phyloP scores from a whole-genome alignment of 2,329 filamentous ascomycete species.

The Calonectria pauciramosa region DNA sequence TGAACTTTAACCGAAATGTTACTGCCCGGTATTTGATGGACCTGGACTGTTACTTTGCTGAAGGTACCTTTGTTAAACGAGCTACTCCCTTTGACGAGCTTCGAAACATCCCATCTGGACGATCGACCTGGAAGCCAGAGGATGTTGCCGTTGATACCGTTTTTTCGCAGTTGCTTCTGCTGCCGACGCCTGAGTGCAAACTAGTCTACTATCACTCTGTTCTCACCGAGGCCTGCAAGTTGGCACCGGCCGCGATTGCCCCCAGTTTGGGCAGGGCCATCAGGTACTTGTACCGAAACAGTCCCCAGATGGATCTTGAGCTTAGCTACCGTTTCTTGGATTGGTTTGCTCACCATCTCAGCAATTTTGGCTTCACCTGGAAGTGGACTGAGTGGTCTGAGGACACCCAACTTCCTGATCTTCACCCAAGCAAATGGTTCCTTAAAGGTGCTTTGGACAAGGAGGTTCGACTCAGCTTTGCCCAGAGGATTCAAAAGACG shows the following conservation, averaged over 20 bases:
- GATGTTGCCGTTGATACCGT: conserved; percentile 98
- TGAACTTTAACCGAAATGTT: conserved; percentile 92
- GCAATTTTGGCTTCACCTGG: conserved; percentile 99
- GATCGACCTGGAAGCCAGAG: conserved; percentile 95
- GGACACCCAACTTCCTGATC: conserved; percentile 80
- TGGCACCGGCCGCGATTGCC: conserved; percentile 95
- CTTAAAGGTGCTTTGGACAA: conserved; percentile 93
- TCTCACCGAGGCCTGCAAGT: conserved; percentile 94
- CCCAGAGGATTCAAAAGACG: conserved; percentile 94
- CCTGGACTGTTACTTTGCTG: conserved; percentile 93
- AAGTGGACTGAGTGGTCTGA: conserved; percentile 99
- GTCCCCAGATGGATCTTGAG: conserved; percentile 88
- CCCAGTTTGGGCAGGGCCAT: conserved; percentile 95
- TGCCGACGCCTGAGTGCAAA: conserved; percentile 91
- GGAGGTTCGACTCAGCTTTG: conserved; percentile 96
- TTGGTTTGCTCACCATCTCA: conserved; percentile 98
- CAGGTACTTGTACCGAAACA: conserved; percentile 87
- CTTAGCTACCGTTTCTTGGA: conserved; percentile 90
- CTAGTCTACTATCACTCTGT: conserved; percentile 97
- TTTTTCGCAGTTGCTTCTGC: conserved; percentile 92
- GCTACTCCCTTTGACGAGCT: conserved; percentile 94
- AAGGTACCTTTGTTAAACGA: conserved; percentile 91
- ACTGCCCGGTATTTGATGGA: conserved; percentile 93
- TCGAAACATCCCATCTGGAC: conserved; percentile 73
- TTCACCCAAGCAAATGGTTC: conserved; percentile 93